Percentiles rank a stretch among this genome's conserved stretches.
phyloP scores from a whole-genome alignment of 2,329 filamentous ascomycete genomes.

The Botrytis deweyae region DNA sequence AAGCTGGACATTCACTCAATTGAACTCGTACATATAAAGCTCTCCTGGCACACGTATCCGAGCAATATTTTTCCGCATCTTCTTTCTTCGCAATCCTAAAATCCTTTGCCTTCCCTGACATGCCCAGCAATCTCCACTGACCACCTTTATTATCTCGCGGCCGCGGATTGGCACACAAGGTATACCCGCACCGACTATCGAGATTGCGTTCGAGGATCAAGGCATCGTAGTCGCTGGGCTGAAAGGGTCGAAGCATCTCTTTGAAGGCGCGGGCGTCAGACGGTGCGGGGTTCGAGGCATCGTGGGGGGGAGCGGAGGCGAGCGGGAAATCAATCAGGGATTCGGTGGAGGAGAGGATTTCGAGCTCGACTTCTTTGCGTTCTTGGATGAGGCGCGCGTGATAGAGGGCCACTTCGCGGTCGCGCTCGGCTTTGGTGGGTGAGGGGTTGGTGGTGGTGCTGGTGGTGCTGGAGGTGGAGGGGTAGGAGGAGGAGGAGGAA shows the following conservation, averaged over 20 bases:
- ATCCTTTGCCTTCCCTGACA: slow-evolving; percentile 50
- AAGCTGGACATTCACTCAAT: slow-evolving; percentile 79
- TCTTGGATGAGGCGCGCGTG: slow-evolving; percentile 82
- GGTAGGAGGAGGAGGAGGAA: slow-evolving; percentile 41
- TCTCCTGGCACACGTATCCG: slow-evolving; percentile 70
- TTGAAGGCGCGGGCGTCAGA: slow-evolving; percentile 67
- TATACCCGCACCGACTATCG: slow-evolving; percentile 78
- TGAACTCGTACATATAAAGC: slow-evolving; percentile 88
- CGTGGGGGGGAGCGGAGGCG: slow-evolving; percentile 46
- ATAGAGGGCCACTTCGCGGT: slow-evolving; percentile 67
- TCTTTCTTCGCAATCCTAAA: slow-evolving; percentile 68
- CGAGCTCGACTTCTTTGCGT: slow-evolving; percentile 72
- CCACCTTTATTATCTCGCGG: slow-evolving; percentile 55
- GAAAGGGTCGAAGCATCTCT: slow-evolving; percentile 67
- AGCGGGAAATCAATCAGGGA: slow-evolving; percentile 46
- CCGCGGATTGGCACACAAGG: slow-evolving; percentile 69
- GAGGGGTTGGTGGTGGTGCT: slow-evolving; percentile 25
- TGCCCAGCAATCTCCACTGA: slow-evolving; percentile 65
- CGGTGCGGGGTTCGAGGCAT: slow-evolving; percentile 52
- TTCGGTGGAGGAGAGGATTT: slow-evolving; percentile 72
- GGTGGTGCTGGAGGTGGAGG: slow-evolving; percentile 41
- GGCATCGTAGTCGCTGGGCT: slow-evolving; percentile 85
- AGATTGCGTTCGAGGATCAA: slow-evolving; percentile 87
- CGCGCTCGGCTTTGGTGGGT: slow-evolving; percentile 45
- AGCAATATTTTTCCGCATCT: slow-evolving; percentile 85